Base-by-base conservation (phyloP, 148 eudicot species). In the Silene uniflora region DNA sequence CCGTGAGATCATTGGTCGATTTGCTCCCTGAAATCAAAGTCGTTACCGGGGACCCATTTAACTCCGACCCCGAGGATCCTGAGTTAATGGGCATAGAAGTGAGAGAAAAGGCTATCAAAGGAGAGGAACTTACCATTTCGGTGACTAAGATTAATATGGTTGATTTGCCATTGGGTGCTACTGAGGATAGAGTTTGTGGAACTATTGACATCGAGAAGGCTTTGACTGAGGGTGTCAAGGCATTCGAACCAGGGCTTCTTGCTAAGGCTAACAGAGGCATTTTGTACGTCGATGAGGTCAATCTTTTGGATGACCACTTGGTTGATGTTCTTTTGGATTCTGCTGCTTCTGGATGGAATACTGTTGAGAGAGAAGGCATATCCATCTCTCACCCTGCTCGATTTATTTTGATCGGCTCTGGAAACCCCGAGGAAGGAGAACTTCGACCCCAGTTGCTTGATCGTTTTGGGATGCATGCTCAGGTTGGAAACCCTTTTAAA, bases 341-440 rank as follows among this genome's bases (percentile, higher is more conserved):
- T n/a, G 96, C 96, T 72, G 98, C 98, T 71, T 93, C 98, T 0
- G 96, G 98, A 6, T 93, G 98, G 98, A 93, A 93, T 79, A 93
- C 96, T 14, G 98, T 93, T 14, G 96, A 93, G 44, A 87, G 98
- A 74, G 98, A 93, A 71, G 98, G 98, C 0, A 94, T 94, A 73
- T 94, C 98, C 14, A 94, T 93, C 47, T 93, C 98, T 19, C 98
- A 93, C 66, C 98, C 98, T 8, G 98, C 98, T 24, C 79, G 97
- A 47, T 93, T 93, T 72, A 93, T 93, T 46, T 79, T 91, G 35
- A 91, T 93, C 66, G 97, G 93, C 29, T 91, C 97, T 0, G 98
- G 97, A 72, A 93, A 93, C 75, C 97, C 97, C 0, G 97, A 93
- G 83, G 98, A 90, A 80, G 98, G 98, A 5, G 95, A 93, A 69